Conservation (phyloP, 257 asterid species). For the Ehretia macrophylla region DNA sequence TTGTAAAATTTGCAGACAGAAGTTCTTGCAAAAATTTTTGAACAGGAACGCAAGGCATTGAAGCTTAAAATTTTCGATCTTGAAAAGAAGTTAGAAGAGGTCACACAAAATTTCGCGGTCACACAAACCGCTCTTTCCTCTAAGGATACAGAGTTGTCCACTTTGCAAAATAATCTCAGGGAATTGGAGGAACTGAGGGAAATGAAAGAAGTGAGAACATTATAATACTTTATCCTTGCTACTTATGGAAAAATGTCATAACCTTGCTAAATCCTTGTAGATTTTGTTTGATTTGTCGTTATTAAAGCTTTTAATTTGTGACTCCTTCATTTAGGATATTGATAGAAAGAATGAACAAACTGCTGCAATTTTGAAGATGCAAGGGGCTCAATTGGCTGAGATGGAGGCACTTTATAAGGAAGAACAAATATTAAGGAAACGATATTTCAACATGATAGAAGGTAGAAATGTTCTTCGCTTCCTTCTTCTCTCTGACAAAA, state of each 20-base stretch:
- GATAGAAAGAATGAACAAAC: constrained; percentile 97
- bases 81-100: constrained; percentile 68
- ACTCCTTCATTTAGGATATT: constrained; percentile 51
- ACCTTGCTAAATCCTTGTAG: no score
- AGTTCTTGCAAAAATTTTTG: constrained; percentile 47
- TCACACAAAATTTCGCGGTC: constrained; percentile 38
- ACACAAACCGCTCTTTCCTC: constrained; percentile 51
- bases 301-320: neutral
- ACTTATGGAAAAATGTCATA: no score
- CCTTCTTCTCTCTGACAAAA: neutral
- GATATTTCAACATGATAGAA: constrained; percentile 91
- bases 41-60: constrained; percentile 62
- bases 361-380: constrained; percentile 91
- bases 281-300: no score
- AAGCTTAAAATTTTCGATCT: constrained; percentile 60
- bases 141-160: constrained; percentile 60
- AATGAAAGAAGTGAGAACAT: constrained; percentile 80
- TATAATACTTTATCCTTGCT: neutral
- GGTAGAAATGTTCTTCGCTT: constrained; percentile 38
- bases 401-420: constrained; percentile 92
- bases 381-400: constrained; percentile 94
- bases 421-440: constrained; percentile 85
- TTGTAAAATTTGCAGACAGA: constrained; percentile 44
- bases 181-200: constrained; percentile 93
- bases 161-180: constrained; percentile 67